A percentile compares a stretch with the other conserved stretches of the same genome.
phyloP scores from a whole-genome alignment of 1,139 yeast genomes.

The Debaryomycetaceae sp. region DNA sequence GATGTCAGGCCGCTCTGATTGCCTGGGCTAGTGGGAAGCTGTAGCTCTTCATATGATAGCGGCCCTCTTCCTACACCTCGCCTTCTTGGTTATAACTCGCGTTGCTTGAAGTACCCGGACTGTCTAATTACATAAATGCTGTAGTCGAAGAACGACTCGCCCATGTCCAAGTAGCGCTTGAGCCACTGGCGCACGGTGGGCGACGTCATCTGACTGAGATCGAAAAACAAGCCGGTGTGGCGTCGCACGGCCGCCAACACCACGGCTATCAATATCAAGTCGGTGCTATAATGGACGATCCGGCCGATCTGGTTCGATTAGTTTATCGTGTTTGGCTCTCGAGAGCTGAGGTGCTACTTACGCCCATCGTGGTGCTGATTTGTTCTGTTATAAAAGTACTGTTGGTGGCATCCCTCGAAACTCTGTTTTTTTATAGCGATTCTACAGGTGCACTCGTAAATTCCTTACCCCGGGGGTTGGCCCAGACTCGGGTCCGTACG shows the following conservation, averaged over 20 bases:
- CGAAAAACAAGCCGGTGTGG: constrained; percentile 48
- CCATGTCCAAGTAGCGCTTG: constrained; percentile 41
- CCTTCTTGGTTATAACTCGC: constrained; percentile 36
- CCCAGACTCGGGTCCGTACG: no score
- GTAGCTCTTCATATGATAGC: no score
- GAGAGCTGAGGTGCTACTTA: no score
- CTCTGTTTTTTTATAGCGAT: no score
- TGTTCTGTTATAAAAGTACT: no score
- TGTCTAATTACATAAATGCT: constrained; percentile 25
- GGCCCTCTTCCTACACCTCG: constrained; percentile 20
- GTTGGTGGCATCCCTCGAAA: no score
- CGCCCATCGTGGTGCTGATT: no score
- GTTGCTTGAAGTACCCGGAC: constrained; percentile 36
- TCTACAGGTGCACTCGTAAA: no score
- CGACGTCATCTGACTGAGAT: constrained; percentile 33
- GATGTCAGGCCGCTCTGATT: no score
- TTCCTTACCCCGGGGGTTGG: no score
- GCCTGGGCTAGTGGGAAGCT: no score
- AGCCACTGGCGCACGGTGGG: constrained; percentile 47
- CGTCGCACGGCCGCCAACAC: constrained; percentile 56
- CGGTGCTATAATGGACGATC: constrained; percentile 45
- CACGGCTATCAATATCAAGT: constrained; percentile 49
- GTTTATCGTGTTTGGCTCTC: no score
- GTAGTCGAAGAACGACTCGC: constrained; percentile 42
- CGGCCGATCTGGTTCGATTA: constrained; percentile 35